These are phyloP conservation scores for Salix koriyanagi DNA, from an alignment of 345 rosid species.

Conservation along the genomic window DNA sequence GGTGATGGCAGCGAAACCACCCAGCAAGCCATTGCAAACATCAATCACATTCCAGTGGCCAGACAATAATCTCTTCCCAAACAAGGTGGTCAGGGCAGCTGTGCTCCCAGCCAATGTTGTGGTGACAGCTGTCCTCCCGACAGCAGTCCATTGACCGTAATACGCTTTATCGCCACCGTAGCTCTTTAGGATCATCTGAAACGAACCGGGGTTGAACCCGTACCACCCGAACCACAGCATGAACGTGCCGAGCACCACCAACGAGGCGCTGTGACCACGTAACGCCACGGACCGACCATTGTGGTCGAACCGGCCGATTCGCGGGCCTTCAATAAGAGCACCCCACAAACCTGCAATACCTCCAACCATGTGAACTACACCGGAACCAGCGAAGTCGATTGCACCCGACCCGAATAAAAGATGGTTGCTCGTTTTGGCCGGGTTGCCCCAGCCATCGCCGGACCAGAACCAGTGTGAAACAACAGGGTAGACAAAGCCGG, in stretches of 20 bases:
- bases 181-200: slow-evolving; percentile 19
- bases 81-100: slow-evolving; percentile 21
- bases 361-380: slow-evolving; percentile 47
- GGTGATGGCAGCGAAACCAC: slow-evolving; percentile 35
- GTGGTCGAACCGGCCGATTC: slow-evolving; percentile 34
- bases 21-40: slow-evolving; percentile 18
- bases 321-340: slow-evolving; percentile 40
- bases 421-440: slow-evolving; percentile 25
- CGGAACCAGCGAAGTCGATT: slow-evolving; percentile 43
- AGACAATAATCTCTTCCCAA: slow-evolving; percentile 12
- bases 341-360: slow-evolving; percentile 48
- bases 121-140: slow-evolving; percentile 26
- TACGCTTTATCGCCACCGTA: slow-evolving; percentile 11
- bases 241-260: slow-evolving; percentile 36
- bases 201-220: slow-evolving; percentile 44
- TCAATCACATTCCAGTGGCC: slow-evolving; percentile 25
- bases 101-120: slow-evolving; percentile 24
- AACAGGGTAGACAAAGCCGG: slow-evolving; percentile 59
- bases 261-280: slow-evolving; percentile 38
- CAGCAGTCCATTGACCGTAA: slow-evolving; percentile 36
- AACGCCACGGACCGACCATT: slow-evolving; percentile 22
- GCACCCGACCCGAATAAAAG: slow-evolving; percentile 45
- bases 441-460: slow-evolving; percentile 59
- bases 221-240: slow-evolving; percentile 43
- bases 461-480: slow-evolving; percentile 74